These are phyloP conservation scores for Dioscorea cayenensis DNA, from an alignment of 116 monocot species.

Conservation along the genomic window DNA sequence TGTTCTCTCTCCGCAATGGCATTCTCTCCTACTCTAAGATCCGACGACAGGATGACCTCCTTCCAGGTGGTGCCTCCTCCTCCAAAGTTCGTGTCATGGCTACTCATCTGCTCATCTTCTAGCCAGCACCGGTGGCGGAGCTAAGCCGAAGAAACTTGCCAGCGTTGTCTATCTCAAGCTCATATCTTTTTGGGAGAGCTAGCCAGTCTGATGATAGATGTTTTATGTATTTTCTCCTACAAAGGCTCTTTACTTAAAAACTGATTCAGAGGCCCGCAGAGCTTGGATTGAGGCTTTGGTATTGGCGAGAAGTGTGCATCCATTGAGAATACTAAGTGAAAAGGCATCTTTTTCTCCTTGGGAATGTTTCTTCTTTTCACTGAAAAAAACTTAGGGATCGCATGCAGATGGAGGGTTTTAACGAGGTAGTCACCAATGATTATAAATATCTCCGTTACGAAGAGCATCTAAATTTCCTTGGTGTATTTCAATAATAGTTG, in stretches of 20 bases:
- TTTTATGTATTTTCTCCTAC: slow-evolving; percentile 88
- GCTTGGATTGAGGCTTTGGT: slow-evolving; percentile 88
- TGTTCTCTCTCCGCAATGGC: slow-evolving; percentile 61
- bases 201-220: slow-evolving; percentile 77
- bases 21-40: slow-evolving; percentile 74
- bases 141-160: slow-evolving; percentile 13
- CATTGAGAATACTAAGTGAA: slow-evolving; percentile 17
- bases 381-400: slow-evolving; percentile 63
- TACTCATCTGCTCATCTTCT: slow-evolving; percentile 8
- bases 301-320: no score
- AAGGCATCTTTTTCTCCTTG: slow-evolving; percentile 28
- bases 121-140: background rate
- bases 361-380: slow-evolving; percentile 61
- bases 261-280: slow-evolving; percentile 54
- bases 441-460: slow-evolving; percentile 55
- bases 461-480: slow-evolving; percentile 47
- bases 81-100: slow-evolving; percentile 42
- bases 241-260: slow-evolving; percentile 80
- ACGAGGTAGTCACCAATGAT: slow-evolving; percentile 55
- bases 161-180: slow-evolving; percentile 55
- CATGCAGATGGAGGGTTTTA: slow-evolving; percentile 56
- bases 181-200: slow-evolving; percentile 81
- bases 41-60: slow-evolving; percentile 6
- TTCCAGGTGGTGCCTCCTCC: background rate
- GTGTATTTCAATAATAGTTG: slow-evolving; percentile 17